A percentile compares a stretch with the other conserved stretches of the same genome.
phyloP scores from a whole-genome alignment of 78 protist species.

The Dictyostelium brefeldianum region DNA sequence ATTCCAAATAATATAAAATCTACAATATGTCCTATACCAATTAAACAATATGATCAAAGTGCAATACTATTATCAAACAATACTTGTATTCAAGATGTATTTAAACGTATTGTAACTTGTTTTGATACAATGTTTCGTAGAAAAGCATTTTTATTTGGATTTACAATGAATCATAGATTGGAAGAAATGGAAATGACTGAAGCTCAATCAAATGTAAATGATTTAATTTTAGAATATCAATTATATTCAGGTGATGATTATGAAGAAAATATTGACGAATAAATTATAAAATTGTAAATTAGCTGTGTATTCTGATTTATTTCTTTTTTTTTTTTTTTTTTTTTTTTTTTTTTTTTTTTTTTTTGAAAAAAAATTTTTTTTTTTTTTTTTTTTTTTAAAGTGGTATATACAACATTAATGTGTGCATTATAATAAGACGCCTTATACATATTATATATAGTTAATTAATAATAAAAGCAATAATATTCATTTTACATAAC shows the following conservation, averaged over 20 bases:
- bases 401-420: too few relatives aligned
- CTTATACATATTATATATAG: too few relatives aligned
- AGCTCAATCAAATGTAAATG: slow-evolving; percentile 99
- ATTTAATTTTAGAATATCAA: slow-evolving; percentile 98
- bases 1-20: slow-evolving; percentile 99
- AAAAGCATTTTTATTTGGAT: slow-evolving; percentile 99
- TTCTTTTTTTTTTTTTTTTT: too few relatives aligned
- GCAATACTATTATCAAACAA: slow-evolving; percentile 98
- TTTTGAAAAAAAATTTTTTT: too few relatives aligned
- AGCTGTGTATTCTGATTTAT: too few relatives aligned
- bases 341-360: too few relatives aligned
- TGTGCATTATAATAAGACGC: too few relatives aligned
- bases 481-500: too few relatives aligned
- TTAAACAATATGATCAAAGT: slow-evolving; percentile 97
- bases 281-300: too few relatives aligned
- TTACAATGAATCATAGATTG: slow-evolving; percentile 99
- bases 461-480: too few relatives aligned
- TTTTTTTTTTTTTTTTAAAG: too few relatives aligned
- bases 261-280: slow-evolving; percentile 23
- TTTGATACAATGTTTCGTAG: slow-evolving; percentile 98
- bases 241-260: slow-evolving; percentile 84
- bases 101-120: slow-evolving; percentile 97
- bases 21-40: slow-evolving; percentile 98
- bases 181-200: slow-evolving; percentile 99
- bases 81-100: slow-evolving; percentile 98